These are phyloP conservation scores for Cutaneotrichosporon mucoides DNA, from an alignment of 1,284 basidiomycete species.

Conservation along the genomic window DNA sequence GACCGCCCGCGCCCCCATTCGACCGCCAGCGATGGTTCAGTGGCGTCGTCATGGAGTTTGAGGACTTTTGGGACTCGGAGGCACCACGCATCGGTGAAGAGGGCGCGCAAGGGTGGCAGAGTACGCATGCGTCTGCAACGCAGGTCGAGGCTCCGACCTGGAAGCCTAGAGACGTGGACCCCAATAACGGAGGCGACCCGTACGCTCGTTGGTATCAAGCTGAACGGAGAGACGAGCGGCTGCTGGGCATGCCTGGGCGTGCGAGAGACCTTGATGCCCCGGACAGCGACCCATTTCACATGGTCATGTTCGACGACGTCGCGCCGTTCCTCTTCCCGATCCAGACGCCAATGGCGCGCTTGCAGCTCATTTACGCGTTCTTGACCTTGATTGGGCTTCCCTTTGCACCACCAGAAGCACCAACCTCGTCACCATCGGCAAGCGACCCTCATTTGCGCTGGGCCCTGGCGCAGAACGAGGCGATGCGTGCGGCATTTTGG, in stretches of 20 bases:
- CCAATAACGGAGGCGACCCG: too few relatives aligned
- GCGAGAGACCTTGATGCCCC: conserved; percentile 55
- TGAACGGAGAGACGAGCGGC: conserved; percentile 57
- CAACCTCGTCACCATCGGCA: conserved; percentile 43
- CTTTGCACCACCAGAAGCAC: conserved; percentile 47
- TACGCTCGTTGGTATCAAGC: conserved; percentile 65
- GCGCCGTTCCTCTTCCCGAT: conserved; percentile 64
- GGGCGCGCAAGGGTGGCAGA: conserved; percentile 49
- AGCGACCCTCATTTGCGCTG: conserved; percentile 47
- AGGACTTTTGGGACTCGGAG: conserved; percentile 54
- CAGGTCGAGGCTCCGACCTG: background rate
- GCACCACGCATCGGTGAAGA: conserved; percentile 52
- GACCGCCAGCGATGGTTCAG: conserved; percentile 26
- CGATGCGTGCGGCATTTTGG: conserved; percentile 36
- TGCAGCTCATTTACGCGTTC: conserved; percentile 68
- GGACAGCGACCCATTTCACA: conserved; percentile 64
- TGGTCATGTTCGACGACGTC: conserved; percentile 76
- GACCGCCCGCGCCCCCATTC: conserved; percentile 14
- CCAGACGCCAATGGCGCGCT: conserved; percentile 54
- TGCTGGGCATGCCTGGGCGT: conserved; percentile 56
- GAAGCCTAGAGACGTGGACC: conserved; percentile 52
- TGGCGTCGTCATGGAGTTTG: conserved; percentile 44
- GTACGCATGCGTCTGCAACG: conserved; percentile 12
- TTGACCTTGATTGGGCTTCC: conserved; percentile 70
- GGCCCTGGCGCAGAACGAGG: conserved; percentile 20